A percentile compares a stretch with the other conserved stretches of the same genome.
phyloP scores from a whole-genome alignment of 352 stramenopile species.

The Blastocystis sp. region DNA sequence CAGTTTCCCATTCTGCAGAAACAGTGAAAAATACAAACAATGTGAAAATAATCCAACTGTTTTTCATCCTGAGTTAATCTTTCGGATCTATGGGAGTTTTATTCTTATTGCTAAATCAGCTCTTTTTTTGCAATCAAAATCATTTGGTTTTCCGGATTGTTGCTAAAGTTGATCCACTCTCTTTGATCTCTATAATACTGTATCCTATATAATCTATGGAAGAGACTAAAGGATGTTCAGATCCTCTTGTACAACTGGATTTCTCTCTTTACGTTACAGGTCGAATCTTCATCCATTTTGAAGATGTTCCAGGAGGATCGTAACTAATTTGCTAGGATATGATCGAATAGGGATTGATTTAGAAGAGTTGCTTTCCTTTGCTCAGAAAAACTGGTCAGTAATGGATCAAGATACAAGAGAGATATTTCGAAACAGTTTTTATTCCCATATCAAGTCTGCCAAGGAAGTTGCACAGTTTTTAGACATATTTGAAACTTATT shows the following conservation, averaged over 20 bases:
- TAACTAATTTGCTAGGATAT: not conserved
- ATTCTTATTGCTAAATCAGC: not conserved
- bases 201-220: too few species aligned
- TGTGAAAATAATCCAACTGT: not conserved
- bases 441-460: not conserved
- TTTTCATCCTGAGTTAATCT: not conserved
- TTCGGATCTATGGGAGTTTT: not conserved
- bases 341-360: not conserved
- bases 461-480: not conserved
- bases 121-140: too few species aligned
- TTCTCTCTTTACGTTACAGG: not conserved
- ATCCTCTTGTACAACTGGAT: not conserved
- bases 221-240: too few species aligned
- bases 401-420: not conserved
- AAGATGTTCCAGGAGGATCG: not conserved
- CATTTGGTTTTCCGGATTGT: too few species aligned
- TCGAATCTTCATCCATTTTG: not conserved
- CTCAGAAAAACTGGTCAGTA: not conserved
- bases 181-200: too few species aligned
- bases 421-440: not conserved
- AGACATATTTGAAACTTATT: slow-evolving; percentile 4
- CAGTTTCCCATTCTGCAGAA: not conserved
- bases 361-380: not conserved
- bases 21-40: not conserved
- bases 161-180: too few species aligned